Conservation (phyloP, 208 protist genomes). For the Trichomonas gallinae region DNA sequence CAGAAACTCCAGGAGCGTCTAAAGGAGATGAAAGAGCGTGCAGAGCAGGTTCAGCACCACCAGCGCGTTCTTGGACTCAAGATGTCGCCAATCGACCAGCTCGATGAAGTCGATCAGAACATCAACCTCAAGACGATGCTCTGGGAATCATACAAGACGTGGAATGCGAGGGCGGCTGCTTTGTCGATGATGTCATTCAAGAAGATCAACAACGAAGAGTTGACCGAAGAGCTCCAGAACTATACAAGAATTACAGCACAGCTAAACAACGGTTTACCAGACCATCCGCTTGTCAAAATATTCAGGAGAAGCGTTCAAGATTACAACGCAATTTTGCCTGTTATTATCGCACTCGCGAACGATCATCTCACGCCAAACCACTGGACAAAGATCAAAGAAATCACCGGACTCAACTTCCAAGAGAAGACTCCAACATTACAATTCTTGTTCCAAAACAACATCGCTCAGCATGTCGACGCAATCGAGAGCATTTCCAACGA, state of each 20-base stretch:
- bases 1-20: not conserved
- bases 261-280: not conserved
- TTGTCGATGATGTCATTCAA: not conserved
- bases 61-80: not conserved
- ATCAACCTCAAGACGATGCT: not conserved
- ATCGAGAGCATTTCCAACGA: not conserved
- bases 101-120: not conserved
- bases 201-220: not conserved
- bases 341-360: constrained; percentile 21
- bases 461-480: not conserved
- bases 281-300: constrained; percentile 24
- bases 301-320: constrained; percentile 6
- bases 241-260: not conserved
- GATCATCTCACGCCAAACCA: not conserved
- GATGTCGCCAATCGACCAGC: not conserved
- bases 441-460: not conserved
- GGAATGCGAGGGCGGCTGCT: not conserved
- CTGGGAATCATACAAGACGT: not conserved
- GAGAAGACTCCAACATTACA: not conserved
- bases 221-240: not conserved
- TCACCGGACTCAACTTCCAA: constrained; percentile 13
- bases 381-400: constrained; percentile 25
- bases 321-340: constrained; percentile 22
- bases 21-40: not conserved
- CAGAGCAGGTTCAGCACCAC: not conserved